Evolutionary conservation across 805 yeast species (phyloP).

Genomic region (Candida saitoana): DNA sequence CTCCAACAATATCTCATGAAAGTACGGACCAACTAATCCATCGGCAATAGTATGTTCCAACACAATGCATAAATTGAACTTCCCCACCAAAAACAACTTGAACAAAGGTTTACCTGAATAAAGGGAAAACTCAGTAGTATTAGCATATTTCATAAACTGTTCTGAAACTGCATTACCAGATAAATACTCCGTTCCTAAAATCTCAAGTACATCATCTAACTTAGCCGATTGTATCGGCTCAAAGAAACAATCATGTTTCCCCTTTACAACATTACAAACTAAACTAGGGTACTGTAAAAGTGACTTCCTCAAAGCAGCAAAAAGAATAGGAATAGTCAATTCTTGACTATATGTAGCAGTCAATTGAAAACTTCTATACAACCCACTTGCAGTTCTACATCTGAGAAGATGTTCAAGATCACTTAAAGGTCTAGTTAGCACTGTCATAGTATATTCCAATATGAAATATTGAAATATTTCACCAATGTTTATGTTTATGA

Average conservation of each 20-base stretch:
- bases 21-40: constrained; percentile 31
- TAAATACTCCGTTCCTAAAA: constrained; percentile 11
- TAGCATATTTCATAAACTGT: constrained; percentile 22
- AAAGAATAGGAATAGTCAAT: constrained; percentile 15
- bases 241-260: constrained; percentile 12
- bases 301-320: constrained; percentile 26
- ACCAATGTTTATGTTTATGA: too few relatives aligned
- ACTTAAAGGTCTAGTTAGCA: constrained; percentile 23
- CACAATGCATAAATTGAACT: constrained; percentile 18
- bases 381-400: constrained; percentile 25
- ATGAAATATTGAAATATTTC: too few relatives aligned
- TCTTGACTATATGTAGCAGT: constrained; percentile 27
- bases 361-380: constrained; percentile 31
- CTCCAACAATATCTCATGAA: constrained; percentile 32
- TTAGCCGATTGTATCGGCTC: constrained; percentile 20
- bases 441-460: too few relatives aligned
- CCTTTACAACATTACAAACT: constrained; percentile 26
- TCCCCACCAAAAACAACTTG: constrained; percentile 22
- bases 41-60: constrained; percentile 40
- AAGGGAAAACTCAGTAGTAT: constrained; percentile 17
- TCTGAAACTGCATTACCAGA: constrained; percentile 22
- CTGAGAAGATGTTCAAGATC: constrained; percentile 32
- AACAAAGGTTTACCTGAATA: constrained; percentile 25
- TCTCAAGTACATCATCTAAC: constrained; percentile 24
- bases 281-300: constrained; percentile 33